Conservation (phyloP, 495 filamentous ascomycete genomes). For the Paragyromitra xinjiangensis region DNA sequence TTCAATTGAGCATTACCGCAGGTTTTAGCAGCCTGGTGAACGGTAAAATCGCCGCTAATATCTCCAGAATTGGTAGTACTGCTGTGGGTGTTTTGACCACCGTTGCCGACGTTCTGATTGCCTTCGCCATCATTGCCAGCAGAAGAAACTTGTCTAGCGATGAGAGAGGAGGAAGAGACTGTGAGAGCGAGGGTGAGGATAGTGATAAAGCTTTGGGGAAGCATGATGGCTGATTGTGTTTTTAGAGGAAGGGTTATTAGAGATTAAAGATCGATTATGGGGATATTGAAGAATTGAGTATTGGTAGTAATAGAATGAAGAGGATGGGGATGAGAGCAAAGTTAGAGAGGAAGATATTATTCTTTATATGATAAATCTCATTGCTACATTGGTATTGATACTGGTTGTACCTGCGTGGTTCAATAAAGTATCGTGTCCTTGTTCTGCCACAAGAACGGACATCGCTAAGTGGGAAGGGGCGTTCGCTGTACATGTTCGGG, state of each 20-base stretch:
- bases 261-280: neutral
- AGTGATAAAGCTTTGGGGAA: neutral
- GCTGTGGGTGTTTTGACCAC: conserved; percentile 14
- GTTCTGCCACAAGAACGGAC: neutral
- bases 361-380: neutral
- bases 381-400: neutral
- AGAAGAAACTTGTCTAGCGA: neutral
- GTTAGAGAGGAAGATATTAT: neutral
- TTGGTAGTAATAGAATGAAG: neutral
- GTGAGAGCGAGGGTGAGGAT: conserved; percentile 18
- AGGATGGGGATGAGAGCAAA: neutral
- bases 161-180: neutral
- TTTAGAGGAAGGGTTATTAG: neutral
- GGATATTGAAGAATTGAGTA: neutral
- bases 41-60: neutral
- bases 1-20: conserved; percentile 33
- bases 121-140: neutral
- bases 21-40: conserved; percentile 5
- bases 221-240: neutral
- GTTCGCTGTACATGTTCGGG: neutral
- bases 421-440: neutral
- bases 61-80: neutral
- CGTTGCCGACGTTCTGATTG: conserved; percentile 19
- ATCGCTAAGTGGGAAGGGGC: neutral
- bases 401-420: neutral